Evolutionary conservation across 163 green algal species (phyloP), one percentile per base, ranked within the genome.

Genomic region (Coccomyxa subellipsoidea): DNA sequence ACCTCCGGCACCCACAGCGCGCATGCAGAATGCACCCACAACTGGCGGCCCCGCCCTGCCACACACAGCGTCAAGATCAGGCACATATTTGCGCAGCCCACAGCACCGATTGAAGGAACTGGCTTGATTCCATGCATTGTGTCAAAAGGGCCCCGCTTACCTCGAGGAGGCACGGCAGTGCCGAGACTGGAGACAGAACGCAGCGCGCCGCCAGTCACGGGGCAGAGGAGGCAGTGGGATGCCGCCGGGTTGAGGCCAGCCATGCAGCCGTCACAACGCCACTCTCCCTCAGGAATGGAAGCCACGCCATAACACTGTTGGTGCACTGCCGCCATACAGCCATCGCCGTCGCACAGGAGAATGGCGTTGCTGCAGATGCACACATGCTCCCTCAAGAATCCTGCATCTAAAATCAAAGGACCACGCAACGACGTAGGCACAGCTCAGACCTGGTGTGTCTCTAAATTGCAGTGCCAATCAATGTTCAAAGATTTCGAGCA

Each of bases 311-410:
- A 90, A 79, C 86, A 90, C 29, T 38, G 21, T 38, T 89, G 84
- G 39, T 90, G 86, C 69, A 87, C 86, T 0, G 79, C 84, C 66
- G 87, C 84, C 31, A 76, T 76, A 76, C 86, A 90, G 7, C 84
- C 84, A 32, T 83, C 66, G 12, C 86, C 86, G 75, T 90, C 86
- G 54, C 86, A 90, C 9, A 90, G 37, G 69, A 90, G 76, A 31
- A 90, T 87, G 59, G 80, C 35, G 81, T 90, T 89, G 29, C 82
- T 85, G 76, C 76, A 82, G n/a, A 7, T 59, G 47, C 47, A 59
- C 4, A 59, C 47, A 27, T 8, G 21, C 1, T 59, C 21, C 47
- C n/a, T n/a, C n/a, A n/a, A n/a, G n/a, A n/a, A n/a, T n/a, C n/a
- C n/a, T n/a, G n/a, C n/a, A n/a, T n/a, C n/a, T n/a, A n/a, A n/a